Percentiles rank a stretch among this genome's conserved stretches.
Evolutionary conservation across 306 rosid genomes (phyloP).

Genomic region (Citrullus amarus): DNA sequence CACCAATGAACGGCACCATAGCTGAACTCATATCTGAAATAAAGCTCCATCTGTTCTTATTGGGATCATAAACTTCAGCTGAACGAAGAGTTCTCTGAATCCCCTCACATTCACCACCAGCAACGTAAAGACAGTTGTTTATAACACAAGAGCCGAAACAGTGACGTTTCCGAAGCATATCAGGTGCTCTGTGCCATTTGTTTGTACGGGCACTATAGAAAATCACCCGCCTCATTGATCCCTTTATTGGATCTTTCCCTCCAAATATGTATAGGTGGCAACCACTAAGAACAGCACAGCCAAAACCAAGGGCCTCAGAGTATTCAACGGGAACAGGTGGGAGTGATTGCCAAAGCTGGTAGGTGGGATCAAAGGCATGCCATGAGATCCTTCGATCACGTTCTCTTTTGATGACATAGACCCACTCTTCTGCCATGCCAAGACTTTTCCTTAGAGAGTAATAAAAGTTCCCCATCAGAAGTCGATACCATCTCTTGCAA

Average conservation of each 20-base stretch:
- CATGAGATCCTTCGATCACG: conserved; percentile 87
- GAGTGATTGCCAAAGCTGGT: conserved; percentile 97
- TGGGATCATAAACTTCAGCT: conserved; percentile 91
- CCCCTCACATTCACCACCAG: conserved; percentile 99
- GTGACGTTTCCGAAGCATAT: conserved; percentile 95
- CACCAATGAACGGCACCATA: conserved; percentile 97
- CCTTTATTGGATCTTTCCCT: conserved; percentile 80
- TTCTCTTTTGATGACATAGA: conserved; percentile 90
- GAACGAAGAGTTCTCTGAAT: conserved; percentile 93
- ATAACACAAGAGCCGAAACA: conserved; percentile 89
- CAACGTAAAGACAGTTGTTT: conserved; percentile 91
- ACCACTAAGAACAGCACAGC: conserved; percentile 98
- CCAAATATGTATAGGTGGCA: conserved; percentile 94
- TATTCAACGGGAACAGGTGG: conserved; percentile 95
- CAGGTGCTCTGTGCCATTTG: conserved; percentile 97
- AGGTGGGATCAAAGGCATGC: conserved; percentile 95
- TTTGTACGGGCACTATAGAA: conserved; percentile 91
- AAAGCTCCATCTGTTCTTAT: conserved; percentile 78
- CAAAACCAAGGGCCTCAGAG: conserved; percentile 93
- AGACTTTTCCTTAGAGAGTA: conserved; percentile 92
- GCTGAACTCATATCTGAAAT: conserved; percentile 91
- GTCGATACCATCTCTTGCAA: conserved; percentile 94
- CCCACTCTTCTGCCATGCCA: conserved; percentile 99
- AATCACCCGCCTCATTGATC: conserved; percentile 96
- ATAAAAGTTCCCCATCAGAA: conserved; percentile 83